A percentile compares a stretch with the other conserved stretches of the same genome.
These are phyloP conservation scores for Wallacemonas sp. DNA, from an alignment of 208 protist genomes.

Conservation along the genomic window DNA sequence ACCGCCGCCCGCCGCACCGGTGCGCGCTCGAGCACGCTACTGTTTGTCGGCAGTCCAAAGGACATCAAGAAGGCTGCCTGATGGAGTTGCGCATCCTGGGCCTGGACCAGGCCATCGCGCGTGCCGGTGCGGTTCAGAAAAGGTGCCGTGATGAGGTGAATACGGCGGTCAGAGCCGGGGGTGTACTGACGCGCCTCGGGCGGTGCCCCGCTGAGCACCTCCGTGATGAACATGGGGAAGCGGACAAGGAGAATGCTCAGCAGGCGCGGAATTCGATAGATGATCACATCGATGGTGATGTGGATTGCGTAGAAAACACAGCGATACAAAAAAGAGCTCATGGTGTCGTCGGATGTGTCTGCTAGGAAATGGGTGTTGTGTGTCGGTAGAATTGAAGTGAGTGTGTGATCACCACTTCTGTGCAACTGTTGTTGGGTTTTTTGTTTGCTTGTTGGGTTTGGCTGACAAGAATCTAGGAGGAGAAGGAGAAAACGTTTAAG, in stretches of 20 bases:
- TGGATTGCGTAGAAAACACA: slow-evolving; percentile 24
- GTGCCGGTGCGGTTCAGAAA: slow-evolving; percentile 9
- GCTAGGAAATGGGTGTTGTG: no score
- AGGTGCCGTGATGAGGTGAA: slow-evolving; percentile 18
- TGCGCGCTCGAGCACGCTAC: neutral
- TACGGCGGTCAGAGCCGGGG: slow-evolving; percentile 15
- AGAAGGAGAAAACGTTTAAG: no score
- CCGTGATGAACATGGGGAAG: slow-evolving; percentile 23
- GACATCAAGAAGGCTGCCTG: neutral
- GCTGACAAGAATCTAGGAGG: no score
- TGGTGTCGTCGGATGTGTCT: no score
- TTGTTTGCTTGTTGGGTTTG: neutral
- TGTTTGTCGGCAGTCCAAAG: slow-evolving; percentile 15
- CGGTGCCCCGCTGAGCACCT: slow-evolving; percentile 20
- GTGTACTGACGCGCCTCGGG: neutral
- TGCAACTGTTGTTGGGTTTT: slow-evolving; percentile 16
- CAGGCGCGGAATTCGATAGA: slow-evolving; percentile 33
- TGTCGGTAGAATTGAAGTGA: no score
- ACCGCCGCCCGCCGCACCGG: neutral
- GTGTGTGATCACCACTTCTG: no score
- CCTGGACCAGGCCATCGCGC: slow-evolving; percentile 21
- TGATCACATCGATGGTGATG: slow-evolving; percentile 24
- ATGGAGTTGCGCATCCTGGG: slow-evolving; percentile 10
- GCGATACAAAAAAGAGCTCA: slow-evolving; percentile 5
- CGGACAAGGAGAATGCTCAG: slow-evolving; percentile 31